Base-by-base conservation (phyloP, 345 rosid species). In the Erysimum cheiranthoides region DNA sequence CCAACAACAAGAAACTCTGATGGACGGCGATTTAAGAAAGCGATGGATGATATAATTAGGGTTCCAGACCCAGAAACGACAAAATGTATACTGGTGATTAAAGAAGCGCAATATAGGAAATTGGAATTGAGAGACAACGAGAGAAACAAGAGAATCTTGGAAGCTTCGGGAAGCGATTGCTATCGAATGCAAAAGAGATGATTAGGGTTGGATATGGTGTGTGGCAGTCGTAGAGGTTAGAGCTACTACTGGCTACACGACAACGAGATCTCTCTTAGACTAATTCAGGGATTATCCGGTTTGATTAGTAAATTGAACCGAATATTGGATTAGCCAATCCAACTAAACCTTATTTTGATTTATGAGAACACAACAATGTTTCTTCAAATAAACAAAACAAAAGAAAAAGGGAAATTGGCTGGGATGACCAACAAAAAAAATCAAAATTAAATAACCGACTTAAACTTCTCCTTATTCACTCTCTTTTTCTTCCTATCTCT, bases 21-120 rank as follows among this genome's bases (percentile, higher is more conserved):
- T 73, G 70, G 76, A 31, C 70, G 77, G 77, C 77, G 77, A 64
- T 64, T 32, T 28, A 28, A 4, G 39, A 34, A 21, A 65, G 40
- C 77, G 67, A 66, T 66, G 51, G 72, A 53, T 21, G 39, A 40
- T 42, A 27, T 11, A n/a, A 66, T 31, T 74, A 74, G 78, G 72
- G 60, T 27, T 74, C 25, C 25, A n/a, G 28, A 40, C 9, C 6
- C 25, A 27, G 61, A 50, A 39, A 32, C 54, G 43, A 62, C 70
- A 40, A 51, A 32, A 31, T 17, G 30, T 14, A 12, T 3, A 46
- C 28, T 8, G 11, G 28, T 71, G 47, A 4, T 35, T 34, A 5
- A 36, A 47, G 56, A 47, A 49, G 57, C 56, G 43, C 32, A 46
- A 31, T 0, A 16, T 65, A 32, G n/a, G 60, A 25, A 46, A 46